These are phyloP conservation scores for Amylocystis lapponica DNA, from an alignment of 768 basidiomycete species.

Conservation along the genomic window DNA sequence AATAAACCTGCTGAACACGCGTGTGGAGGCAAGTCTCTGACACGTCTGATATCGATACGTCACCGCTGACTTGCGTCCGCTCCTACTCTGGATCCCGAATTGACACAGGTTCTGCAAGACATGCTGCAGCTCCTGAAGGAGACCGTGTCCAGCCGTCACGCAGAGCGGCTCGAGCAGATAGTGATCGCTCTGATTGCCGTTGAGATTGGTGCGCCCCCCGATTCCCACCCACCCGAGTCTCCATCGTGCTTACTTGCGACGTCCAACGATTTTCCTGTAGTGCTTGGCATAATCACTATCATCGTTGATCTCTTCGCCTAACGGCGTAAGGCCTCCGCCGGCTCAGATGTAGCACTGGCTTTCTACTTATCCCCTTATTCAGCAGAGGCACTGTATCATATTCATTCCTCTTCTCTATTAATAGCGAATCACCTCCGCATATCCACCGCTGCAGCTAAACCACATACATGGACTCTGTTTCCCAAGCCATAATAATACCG, in stretches of 20 bases:
- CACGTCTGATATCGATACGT: background rate
- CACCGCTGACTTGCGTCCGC: background rate
- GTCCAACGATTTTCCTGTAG: conserved; percentile 32
- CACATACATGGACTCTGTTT: too few relatives aligned
- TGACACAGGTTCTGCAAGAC: conserved; percentile 80
- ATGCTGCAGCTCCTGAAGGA: conserved; percentile 95
- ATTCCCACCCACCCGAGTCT: too few relatives aligned
- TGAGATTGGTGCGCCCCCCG: conserved; percentile 65
- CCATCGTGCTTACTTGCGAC: background rate
- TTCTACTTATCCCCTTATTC: too few relatives aligned
- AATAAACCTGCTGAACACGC: conserved; percentile 87
- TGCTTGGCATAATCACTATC: conserved; percentile 88
- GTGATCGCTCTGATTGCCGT: conserved; percentile 88
- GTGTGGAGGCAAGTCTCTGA: conserved; percentile 68
- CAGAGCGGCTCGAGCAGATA: conserved; percentile 88
- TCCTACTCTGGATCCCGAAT: background rate
- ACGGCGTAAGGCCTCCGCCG: too few relatives aligned
- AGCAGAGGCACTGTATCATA: too few relatives aligned
- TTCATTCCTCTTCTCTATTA: too few relatives aligned
- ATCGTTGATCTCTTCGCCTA: conserved; percentile 63
- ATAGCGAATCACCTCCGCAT: too few relatives aligned
- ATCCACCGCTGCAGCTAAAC: too few relatives aligned
- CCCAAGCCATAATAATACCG: too few relatives aligned
- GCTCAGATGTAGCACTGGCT: too few relatives aligned
- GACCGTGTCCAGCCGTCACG: conserved; percentile 85